Conservation (phyloP, 2,329 filamentous ascomycete genomes). For the Arthrobotrys pseudoclavata region DNA sequence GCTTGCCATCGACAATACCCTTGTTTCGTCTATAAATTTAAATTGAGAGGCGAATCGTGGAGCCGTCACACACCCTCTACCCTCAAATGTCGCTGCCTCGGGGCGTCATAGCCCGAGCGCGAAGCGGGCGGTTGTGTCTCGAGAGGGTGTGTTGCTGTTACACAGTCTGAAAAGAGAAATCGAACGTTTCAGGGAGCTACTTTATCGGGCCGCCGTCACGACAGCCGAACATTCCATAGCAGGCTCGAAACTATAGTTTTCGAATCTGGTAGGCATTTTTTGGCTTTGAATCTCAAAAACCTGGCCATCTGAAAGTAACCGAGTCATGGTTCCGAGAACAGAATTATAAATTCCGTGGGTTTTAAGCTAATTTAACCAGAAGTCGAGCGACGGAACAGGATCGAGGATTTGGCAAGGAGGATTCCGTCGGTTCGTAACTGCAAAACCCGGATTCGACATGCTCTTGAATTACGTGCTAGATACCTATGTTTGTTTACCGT, state of each 20-base stretch:
- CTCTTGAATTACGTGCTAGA: not conserved
- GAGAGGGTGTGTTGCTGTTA: conserved; percentile 29
- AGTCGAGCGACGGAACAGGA: not conserved
- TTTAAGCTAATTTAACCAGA: conserved; percentile 4
- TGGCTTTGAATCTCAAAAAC: not conserved
- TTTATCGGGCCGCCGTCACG: conserved; percentile 52
- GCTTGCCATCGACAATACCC: not conserved
- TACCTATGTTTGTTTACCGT: not conserved
- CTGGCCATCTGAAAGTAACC: not conserved
- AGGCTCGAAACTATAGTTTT: not conserved
- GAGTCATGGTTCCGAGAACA: conserved; percentile 10
- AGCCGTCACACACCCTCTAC: conserved; percentile 1
- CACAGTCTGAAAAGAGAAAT: conserved; percentile 32
- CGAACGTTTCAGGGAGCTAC: conserved; percentile 24
- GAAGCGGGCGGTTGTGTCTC: conserved; percentile 14
- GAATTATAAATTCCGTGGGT: conserved; percentile 8
- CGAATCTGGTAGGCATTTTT: not conserved
- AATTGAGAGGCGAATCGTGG: conserved; percentile 1
- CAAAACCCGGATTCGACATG: conserved; percentile 5
- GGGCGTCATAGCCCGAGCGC: conserved; percentile 35
- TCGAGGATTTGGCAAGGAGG: conserved; percentile 1
- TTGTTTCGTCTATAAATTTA: conserved; percentile 12
- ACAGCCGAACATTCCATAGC: conserved; percentile 32
- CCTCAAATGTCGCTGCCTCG: conserved; percentile 14
- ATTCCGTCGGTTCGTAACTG: not conserved